Evolutionary conservation across 2,329 filamentous ascomycete genomes (phyloP).

Genomic region (Fusarium sp.): DNA sequence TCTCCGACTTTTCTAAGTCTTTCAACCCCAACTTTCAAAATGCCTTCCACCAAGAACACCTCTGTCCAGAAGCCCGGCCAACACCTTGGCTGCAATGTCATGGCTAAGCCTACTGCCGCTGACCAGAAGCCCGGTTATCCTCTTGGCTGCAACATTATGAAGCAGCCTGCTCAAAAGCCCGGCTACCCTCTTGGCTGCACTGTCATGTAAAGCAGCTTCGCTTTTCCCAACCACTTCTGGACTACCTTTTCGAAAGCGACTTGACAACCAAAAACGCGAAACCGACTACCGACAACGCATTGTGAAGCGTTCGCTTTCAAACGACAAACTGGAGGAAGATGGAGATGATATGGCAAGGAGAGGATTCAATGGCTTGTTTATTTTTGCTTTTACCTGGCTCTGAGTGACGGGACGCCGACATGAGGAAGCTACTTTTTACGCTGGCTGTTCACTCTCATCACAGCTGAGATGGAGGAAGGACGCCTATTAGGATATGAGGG

Average conservation of each 20-base stretch:
- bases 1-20: slow-evolving; percentile 43
- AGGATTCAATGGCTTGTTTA: slow-evolving; percentile 25
- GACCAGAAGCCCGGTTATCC: slow-evolving; percentile 42
- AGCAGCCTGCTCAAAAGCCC: slow-evolving; percentile 42
- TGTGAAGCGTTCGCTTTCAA: slow-evolving; percentile 17
- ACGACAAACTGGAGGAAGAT: slow-evolving; percentile 7
- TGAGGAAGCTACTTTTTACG: slow-evolving; percentile 30
- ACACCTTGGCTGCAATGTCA: slow-evolving; percentile 46
- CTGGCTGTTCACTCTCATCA: slow-evolving; percentile 12
- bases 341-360: slow-evolving; percentile 25
- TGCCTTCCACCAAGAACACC: slow-evolving; percentile 48
- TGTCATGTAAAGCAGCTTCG: slow-evolving; percentile 48
- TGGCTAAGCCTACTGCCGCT: slow-evolving; percentile 44
- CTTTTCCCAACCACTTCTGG: not conserved
- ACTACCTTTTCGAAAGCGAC: slow-evolving; percentile 5
- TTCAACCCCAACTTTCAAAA: slow-evolving; percentile 45
- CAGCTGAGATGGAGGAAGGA: slow-evolving; percentile 7
- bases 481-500: slow-evolving; percentile 8
- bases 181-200: slow-evolving; percentile 48
- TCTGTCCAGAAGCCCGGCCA: slow-evolving; percentile 43
- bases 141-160: slow-evolving; percentile 46
- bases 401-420: slow-evolving; percentile 39
- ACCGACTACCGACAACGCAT: not conserved
- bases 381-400: slow-evolving; percentile 30
- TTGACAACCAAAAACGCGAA: not conserved